phyloP scores from a whole-genome alignment of 2,329 filamentous ascomycete genomes.

The Camillea tinctor region DNA sequence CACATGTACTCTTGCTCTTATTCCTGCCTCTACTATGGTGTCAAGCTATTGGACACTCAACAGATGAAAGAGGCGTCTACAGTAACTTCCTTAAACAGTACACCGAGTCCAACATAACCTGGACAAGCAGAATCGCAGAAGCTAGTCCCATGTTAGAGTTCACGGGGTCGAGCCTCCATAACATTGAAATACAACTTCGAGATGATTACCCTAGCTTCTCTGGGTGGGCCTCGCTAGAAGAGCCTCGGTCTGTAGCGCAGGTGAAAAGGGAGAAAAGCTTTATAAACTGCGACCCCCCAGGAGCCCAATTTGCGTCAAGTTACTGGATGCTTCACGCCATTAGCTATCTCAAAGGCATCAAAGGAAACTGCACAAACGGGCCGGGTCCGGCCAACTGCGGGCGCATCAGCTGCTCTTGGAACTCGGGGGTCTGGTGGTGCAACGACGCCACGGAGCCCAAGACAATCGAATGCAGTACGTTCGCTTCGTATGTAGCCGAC shows the following conservation, averaged over 20 bases:
- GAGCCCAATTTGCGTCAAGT: slow-evolving; percentile 10
- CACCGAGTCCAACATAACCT: slow-evolving; percentile 6
- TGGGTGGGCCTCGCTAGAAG: slow-evolving; percentile 2
- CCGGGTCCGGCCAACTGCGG: slow-evolving; percentile 16
- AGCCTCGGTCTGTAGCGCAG: neutral
- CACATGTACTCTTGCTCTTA: too few species aligned
- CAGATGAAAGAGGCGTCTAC: neutral
- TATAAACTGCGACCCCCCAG: neutral
- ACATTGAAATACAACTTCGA: slow-evolving; percentile 14
- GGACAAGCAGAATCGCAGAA: slow-evolving; percentile 10
- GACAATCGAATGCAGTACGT: slow-evolving; percentile 13
- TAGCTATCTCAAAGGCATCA: slow-evolving; percentile 10
- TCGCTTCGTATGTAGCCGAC: slow-evolving; percentile 13
- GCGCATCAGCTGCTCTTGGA: slow-evolving; percentile 16
- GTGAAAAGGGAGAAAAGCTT: neutral
- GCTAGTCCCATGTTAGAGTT: slow-evolving; percentile 1
- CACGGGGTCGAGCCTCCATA: slow-evolving; percentile 6
- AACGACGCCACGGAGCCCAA: slow-evolving; percentile 13
- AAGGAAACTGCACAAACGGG: slow-evolving; percentile 13
- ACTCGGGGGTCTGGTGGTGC: slow-evolving; percentile 19
- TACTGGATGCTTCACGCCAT: slow-evolving; percentile 15
- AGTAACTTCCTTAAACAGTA: neutral
- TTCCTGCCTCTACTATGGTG: neutral
- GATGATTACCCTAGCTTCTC: slow-evolving; percentile 5
- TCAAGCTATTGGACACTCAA: neutral